Evolutionary conservation across 2,329 filamentous ascomycete species (phyloP), one percentile per base, ranked within the genome.

Genomic region (Talaromyces sp.): DNA sequence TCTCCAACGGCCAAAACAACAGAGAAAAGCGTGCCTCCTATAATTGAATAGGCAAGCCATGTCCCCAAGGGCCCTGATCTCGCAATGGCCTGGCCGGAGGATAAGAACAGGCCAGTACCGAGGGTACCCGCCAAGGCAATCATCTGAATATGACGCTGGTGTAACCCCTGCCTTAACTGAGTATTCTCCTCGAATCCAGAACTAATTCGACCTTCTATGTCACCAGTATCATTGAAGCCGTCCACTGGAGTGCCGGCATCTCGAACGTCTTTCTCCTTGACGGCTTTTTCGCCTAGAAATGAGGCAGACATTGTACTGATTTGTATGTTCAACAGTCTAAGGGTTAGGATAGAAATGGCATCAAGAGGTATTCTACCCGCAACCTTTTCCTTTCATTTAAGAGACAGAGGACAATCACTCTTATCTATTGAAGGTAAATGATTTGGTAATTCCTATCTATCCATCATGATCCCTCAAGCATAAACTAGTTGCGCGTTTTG

Each of bases 51-150:
- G 15, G 80, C 82, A 4, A 85, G 71, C 0, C 85, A 72, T 9
- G 55, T 36, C 7, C 55, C 55, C 22, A 83, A 75, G 27, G 81
- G 81, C 0, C 83, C 73, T 2, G 82, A 82, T 3, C 81, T 82
- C 36, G 78, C 82, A 22, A 77, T 78, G 30, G 78, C 76, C 30
- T 85, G 79, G 1, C 83, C 83, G 1, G 81, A 81, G 54, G 80
- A 79, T 17, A 85, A 74, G 70, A 85, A 85, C 0, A 84, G 72
- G 63, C 82, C 82, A 4, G 82, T 84, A 54, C 80, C 80, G 61
- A 86, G 85, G 4, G 82, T 84, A 62, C 84, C 83, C 57, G 83
- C 83, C 17, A 86, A 76, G n/a, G 84, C 84, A 60, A 85, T 84
- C 71, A 85, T 83, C 62, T 85, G 82, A 56, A 85, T 82, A 70